Evolutionary conservation across 345 rosid species (phyloP), one percentile per base, ranked within the genome.

Genomic region (Acer yangbiense): DNA sequence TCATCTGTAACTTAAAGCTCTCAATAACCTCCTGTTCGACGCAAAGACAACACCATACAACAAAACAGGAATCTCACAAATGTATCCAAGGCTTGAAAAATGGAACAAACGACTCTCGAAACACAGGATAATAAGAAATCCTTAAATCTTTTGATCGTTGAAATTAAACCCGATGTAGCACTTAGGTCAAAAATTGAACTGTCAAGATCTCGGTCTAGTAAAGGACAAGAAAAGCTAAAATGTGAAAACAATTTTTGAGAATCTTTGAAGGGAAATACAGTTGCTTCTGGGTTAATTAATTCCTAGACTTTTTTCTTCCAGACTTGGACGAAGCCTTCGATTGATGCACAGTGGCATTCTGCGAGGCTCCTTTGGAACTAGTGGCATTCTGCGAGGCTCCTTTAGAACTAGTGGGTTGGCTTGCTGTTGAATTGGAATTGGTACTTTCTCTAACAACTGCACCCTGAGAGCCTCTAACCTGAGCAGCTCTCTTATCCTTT

Each of bases 401-500:
- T 81, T 89, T 90, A n/a, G 91, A 85, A 76, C 83, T 73, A 62
- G 79, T 25, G 10, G 86, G 79, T 76, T 85, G 91, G 85, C 71
- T 83, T 7, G 88, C 41, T 77, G 85, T 90, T 5, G 86, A 44
- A 73, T 73, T 80, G 8, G 88, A 78, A 73, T 27, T 81, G 21
- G 85, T 20, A 52, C 82, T 95, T 7, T 95, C 97, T 85, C 87
- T 89, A 65, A 66, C 82, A 25, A 96, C 97, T 29, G 97, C 90
- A 65, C 99, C 97, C 72, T 94, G 99, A 23, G 99, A 87, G 58
- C 99, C 98, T 83, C 99, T 91, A 18, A 96, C 91, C 76, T 93
- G 97, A 75, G 99, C 97, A 32, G 97, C 96, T 79, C 97, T 86
- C 91, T 94, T 94, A 72, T 96, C 99, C 88, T 89, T 94, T 79